Evolutionary conservation across 352 stramenopile species (phyloP).

Genomic region (Blastocystis sp.): DNA sequence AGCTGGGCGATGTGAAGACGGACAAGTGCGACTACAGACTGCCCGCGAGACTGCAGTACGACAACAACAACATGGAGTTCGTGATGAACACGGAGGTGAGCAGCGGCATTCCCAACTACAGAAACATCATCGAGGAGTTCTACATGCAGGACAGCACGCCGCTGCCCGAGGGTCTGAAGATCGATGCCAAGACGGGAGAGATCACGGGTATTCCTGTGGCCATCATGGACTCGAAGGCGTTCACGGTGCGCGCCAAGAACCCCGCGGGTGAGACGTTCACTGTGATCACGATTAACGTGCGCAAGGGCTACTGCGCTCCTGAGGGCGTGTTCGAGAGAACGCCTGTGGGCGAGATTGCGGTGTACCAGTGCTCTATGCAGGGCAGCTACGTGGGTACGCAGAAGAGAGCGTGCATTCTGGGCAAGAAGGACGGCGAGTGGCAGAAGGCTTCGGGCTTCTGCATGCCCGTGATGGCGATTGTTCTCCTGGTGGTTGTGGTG

Average conservation of each 20-base stretch:
- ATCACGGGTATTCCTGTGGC: constrained; percentile 14
- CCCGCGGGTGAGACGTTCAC: background rate
- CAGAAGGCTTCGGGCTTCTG: constrained; percentile 25
- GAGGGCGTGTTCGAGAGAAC: constrained; percentile 22
- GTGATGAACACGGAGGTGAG: background rate
- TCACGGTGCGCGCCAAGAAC: constrained; percentile 19
- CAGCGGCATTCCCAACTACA: background rate
- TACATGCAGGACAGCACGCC: background rate
- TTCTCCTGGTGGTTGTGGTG: constrained; percentile 18
- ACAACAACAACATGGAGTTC: background rate
- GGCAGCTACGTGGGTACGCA: constrained; percentile 26
- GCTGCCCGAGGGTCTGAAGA: constrained; percentile 17
- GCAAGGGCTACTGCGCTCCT: background rate
- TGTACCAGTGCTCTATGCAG: constrained; percentile 3
- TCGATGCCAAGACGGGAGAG: constrained; percentile 1
- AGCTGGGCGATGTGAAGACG: constrained; percentile 28
- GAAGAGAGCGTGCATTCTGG: constrained; percentile 1
- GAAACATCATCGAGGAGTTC: constrained; percentile 12
- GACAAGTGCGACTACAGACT: constrained; percentile 8
- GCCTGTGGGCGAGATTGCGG: background rate
- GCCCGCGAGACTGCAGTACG: background rate
- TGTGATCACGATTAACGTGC: constrained; percentile 22
- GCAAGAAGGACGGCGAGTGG: constrained; percentile 11
- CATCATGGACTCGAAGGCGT: background rate
- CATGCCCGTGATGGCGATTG: constrained; percentile 6